phyloP scores from a whole-genome alignment of 306 rosid species.

The Castanopsis chinensis region DNA sequence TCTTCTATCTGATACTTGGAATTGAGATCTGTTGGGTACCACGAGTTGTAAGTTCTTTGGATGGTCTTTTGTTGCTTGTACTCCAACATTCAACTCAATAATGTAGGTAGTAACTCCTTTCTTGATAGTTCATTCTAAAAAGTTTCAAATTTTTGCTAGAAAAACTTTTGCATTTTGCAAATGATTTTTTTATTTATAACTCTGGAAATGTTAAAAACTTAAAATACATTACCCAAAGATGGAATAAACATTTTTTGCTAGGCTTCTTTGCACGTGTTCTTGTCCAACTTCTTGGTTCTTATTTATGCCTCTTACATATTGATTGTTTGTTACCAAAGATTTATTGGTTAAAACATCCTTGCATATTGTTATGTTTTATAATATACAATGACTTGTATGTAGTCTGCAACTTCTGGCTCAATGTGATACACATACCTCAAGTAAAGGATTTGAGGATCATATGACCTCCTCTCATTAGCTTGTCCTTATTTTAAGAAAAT shows the following conservation, averaged over 20 bases:
- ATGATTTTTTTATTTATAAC: not conserved
- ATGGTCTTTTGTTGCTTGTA: not conserved
- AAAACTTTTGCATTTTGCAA: not conserved
- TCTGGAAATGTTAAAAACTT: not conserved
- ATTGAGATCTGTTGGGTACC: not conserved
- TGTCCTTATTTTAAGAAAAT: not conserved
- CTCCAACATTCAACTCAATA: not conserved
- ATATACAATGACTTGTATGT: not conserved
- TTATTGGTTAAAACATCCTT: not conserved
- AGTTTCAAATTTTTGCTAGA: not conserved
- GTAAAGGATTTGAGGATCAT: not conserved
- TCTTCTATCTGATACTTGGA: not conserved
- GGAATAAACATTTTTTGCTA: not conserved
- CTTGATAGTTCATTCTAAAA: not conserved
- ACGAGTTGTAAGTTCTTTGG: not conserved
- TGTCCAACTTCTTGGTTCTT: not conserved
- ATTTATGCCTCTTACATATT: not conserved
- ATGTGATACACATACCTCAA: not conserved
- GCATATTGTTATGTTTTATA: not conserved
- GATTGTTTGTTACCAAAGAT: not conserved
- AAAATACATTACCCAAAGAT: not conserved
- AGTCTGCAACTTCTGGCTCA: not conserved
- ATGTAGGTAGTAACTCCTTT: not conserved
- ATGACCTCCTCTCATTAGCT: not conserved
- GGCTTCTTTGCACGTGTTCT: not conserved